phyloP scores from a whole-genome alignment of 108 stramenopile species.

The Stephanodiscus minutulus region DNA sequence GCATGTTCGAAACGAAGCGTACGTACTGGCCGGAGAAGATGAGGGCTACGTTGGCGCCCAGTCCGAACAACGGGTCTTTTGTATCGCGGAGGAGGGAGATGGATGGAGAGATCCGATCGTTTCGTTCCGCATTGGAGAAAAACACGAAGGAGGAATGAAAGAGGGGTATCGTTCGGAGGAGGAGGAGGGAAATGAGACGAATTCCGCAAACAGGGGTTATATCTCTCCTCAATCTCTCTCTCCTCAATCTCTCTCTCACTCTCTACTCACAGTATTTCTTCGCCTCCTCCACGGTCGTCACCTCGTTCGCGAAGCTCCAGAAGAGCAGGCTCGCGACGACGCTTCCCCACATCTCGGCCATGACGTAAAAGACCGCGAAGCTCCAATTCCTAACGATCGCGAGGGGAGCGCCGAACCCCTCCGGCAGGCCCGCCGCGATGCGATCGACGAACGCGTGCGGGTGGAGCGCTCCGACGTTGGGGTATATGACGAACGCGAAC shows the following conservation, averaged over 20 bases:
- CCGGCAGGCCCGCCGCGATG: conserved; percentile 67
- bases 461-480: conserved; percentile 78
- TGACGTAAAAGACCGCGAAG: conserved; percentile 95
- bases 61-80: conserved; percentile 95
- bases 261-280: conserved; percentile 92
- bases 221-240: no score
- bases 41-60: conserved; percentile 95
- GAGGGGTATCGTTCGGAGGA: no score
- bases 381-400: conserved; percentile 94
- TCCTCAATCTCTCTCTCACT: no score
- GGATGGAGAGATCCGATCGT: conserved; percentile 3
- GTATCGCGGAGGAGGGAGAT: conserved; percentile 5
- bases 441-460: conserved; percentile 88
- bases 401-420: conserved; percentile 78
- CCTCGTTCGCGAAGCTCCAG: conserved; percentile 98
- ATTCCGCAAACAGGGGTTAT: no score
- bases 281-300: conserved; percentile 94
- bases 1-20: conserved; percentile 83
- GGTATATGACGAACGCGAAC: conserved; percentile 91
- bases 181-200: no score
- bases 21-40: conserved; percentile 97
- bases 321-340: conserved; percentile 95
- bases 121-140: background rate
- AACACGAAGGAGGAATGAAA: conserved; percentile 3
- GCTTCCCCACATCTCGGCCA: conserved; percentile 99